phyloP scores from a whole-genome alignment of 331 rosid species.

The Pyrus hybrid region DNA sequence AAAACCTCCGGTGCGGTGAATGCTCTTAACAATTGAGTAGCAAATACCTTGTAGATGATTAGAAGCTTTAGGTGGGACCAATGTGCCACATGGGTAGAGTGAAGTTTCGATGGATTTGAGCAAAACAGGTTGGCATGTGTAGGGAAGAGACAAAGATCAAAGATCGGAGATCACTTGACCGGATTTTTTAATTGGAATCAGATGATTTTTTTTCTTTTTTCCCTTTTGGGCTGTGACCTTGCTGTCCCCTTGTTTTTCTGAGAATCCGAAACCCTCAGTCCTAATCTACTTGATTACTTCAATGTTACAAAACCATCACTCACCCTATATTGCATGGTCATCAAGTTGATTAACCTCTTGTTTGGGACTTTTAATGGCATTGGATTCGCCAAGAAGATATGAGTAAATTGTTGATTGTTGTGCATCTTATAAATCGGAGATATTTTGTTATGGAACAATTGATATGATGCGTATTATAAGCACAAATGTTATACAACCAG shows the following conservation, averaged over 20 bases:
- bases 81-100: slow-evolving; percentile 24
- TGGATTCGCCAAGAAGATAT: too few relatives aligned
- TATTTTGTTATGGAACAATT: too few relatives aligned
- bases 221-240: slow-evolving; percentile 45
- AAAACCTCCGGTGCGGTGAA: rapidly evolving
- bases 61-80: slow-evolving; percentile 16
- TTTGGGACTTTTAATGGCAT: too few relatives aligned
- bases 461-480: too few relatives aligned
- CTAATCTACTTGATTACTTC: slow-evolving; percentile 8
- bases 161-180: slow-evolving; percentile 17
- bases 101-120: slow-evolving; percentile 19
- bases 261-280: slow-evolving; percentile 8
- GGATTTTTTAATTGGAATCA: slow-evolving; percentile 22
- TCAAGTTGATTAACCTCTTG: background rate
- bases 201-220: slow-evolving; percentile 14
- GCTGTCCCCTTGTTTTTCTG: slow-evolving; percentile 36
- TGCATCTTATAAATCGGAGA: too few relatives aligned
- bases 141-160: slow-evolving; percentile 13
- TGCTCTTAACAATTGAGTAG: background rate
- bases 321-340: background rate
- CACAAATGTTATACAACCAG: too few relatives aligned
- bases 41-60: background rate
- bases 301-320: background rate
- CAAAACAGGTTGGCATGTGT: slow-evolving; percentile 34
- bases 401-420: too few relatives aligned